Evolutionary conservation across 148 eudicot genomes (phyloP), one percentile per base, ranked within the genome.

Genomic region (Selenicereus undatus): DNA sequence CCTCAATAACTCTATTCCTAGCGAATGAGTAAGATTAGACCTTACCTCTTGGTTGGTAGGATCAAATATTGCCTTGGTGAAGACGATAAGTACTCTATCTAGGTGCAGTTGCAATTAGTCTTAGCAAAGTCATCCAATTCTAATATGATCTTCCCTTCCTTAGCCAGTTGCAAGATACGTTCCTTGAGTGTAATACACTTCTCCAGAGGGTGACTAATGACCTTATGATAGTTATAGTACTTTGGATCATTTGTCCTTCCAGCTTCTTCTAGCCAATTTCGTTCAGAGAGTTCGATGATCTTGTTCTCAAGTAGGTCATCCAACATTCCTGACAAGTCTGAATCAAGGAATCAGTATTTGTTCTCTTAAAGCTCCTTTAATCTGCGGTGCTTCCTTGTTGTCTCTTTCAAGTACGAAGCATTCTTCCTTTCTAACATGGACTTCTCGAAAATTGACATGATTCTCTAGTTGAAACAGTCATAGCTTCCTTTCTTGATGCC

Each of bases 341-440:
- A 32, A 32, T 32, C 2, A 32, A 39, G 81, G 29, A 79, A 79
- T 1, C 54, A 69, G 54, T 79, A 35, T 30, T 79, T 79, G 45
- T 79, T 79, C 54, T n/a, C 76, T n/a, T 79, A 76, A 9, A 79
- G 30, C 30, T 79, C 76, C 14, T 72, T 79, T 0, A 79, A 27
- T 0, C 76, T 79, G 4, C 36, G 75, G 21, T 21, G 56, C 4
- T 65, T 27, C 14, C 18, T 21, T 65, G 11, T 26, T 1, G 2
- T 0, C 10, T 3, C 16, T 18, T 24, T 64, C 3, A 36, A 32
- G 32, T 32, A 32, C 2, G 32, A 32, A 32, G 32, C 32, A 1
- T 32, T 32, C 32, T 32, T 32, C 32, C 32, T 2, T 2, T 32
- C 32, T 0, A 32, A 32, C 32, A 2, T 32, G 32, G 32, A 32